Base-by-base conservation (phyloP, 768 basidiomycete genomes). In the Tricholomella constricta region DNA sequence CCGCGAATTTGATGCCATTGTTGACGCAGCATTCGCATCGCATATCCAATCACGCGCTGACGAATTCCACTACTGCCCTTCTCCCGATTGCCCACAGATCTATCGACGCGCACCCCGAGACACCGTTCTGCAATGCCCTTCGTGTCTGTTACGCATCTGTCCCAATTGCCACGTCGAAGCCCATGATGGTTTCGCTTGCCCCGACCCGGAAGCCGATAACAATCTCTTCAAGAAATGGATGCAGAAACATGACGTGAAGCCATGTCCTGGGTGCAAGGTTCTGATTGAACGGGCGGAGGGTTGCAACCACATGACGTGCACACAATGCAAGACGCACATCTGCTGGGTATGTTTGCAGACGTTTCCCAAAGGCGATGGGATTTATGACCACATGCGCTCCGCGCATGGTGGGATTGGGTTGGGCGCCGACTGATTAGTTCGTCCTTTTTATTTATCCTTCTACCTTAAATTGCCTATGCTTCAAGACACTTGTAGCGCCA, bases 261-360 rank as follows among this genome's bases (percentile, higher is more conserved):
- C 76, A 27, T 93, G 90, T 65, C 90, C 90, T 2, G 78, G 78
- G 0, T 93, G 90, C 71, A 79, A 79, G 48, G 77, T 79, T 6
- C 75, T 79, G 6, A 91, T 93, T 57, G 88, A 92, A 68, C 82
- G 85, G 35, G 72, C 71, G 25, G 86, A 83, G 56, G 90, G 90
- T 0, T 93, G 90, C 68, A 88, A 93, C 69, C 90, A 93, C 65
- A 83, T 93, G 78, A 84, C 81, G n/a, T 93, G 90, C 67, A 75
- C 75, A 0, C 77, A 78, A 27, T 93, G 90, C 65, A 78, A 81
- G 59, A 84, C 86, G 0, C 90, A 93, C 64, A 85, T 85, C 1
- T 93, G 90, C 53, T 92, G 90, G 91, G 82, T 82, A 20, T 93
- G 90, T 65, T 60, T 88, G 65, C 68, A 78, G 67, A 89, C 85